These are phyloP conservation scores for Dactylis glomerata DNA, from an alignment of 176 grass and related monocot genomes.

Conservation along the genomic window DNA sequence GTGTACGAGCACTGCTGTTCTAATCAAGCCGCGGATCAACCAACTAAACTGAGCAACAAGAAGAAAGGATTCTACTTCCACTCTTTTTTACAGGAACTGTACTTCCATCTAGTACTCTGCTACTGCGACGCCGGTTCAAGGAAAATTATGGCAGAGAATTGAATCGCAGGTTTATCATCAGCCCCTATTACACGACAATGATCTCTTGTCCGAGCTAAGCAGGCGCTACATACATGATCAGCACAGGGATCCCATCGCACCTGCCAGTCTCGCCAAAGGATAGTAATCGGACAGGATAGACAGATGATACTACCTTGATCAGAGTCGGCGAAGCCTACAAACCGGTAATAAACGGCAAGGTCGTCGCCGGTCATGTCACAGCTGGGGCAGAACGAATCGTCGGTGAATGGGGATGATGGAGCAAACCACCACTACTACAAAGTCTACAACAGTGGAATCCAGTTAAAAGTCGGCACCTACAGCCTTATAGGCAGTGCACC, in stretches of 20 bases:
- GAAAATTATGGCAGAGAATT: too few relatives aligned
- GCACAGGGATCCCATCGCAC: background rate
- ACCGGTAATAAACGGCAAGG: background rate
- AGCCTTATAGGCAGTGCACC: too few relatives aligned
- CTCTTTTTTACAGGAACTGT: background rate
- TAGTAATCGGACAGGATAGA: background rate
- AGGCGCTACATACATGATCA: background rate
- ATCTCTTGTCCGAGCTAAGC: background rate
- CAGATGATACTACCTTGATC: background rate
- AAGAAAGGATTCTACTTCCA: background rate
- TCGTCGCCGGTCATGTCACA: background rate
- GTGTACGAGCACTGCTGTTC: background rate
- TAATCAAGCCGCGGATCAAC: background rate
- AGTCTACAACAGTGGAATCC: background rate
- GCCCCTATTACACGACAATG: background rate
- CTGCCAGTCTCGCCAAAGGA: background rate
- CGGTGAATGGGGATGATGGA: background rate
- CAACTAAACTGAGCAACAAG: background rate
- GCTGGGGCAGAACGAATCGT: background rate
- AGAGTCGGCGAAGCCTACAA: background rate
- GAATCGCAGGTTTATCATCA: background rate
- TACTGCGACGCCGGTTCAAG: too few relatives aligned
- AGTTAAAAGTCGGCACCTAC: conserved; percentile 17
- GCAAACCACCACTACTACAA: conserved; percentile 27
- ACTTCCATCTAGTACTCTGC: background rate